Conservation (phyloP, 495 filamentous ascomycete genomes). For the Sporormia fimetaria region DNA sequence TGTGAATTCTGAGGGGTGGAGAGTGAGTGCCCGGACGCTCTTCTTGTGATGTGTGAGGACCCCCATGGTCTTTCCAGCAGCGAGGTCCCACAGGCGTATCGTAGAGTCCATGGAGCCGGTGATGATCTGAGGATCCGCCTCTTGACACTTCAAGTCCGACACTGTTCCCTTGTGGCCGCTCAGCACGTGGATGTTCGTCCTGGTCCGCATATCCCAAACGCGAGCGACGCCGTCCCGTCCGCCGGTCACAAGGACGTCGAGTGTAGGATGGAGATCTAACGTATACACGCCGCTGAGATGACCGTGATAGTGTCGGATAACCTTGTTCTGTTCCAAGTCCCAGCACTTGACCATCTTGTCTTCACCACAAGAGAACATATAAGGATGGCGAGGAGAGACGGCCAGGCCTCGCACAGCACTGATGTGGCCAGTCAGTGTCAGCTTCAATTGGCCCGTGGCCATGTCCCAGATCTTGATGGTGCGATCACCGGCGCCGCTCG, state of each 20-base stretch:
- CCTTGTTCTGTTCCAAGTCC: slow-evolving; percentile 98
- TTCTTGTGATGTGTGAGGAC: slow-evolving; percentile 98
- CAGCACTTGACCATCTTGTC: slow-evolving; percentile 99
- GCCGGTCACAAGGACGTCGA: slow-evolving; percentile 90
- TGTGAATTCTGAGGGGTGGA: slow-evolving; percentile 90
- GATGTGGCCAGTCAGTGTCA: slow-evolving; percentile 95
- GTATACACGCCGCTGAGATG: slow-evolving; percentile 96
- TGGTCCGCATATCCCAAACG: slow-evolving; percentile 98
- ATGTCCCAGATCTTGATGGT: slow-evolving; percentile 99
- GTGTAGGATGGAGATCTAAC: slow-evolving; percentile 76
- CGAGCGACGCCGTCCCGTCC: slow-evolving; percentile 88
- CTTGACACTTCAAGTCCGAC: slow-evolving; percentile 81
- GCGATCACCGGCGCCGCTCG: slow-evolving; percentile 85
- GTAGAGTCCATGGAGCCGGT: slow-evolving; percentile 82
- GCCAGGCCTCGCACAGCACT: slow-evolving; percentile 90
- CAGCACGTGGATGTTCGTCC: slow-evolving; percentile 89
- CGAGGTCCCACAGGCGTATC: slow-evolving; percentile 90
- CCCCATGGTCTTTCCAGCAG: slow-evolving; percentile 90
- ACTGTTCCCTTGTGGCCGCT: slow-evolving; percentile 78
- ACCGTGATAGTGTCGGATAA: slow-evolving; percentile 96
- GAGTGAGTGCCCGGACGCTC: slow-evolving; percentile 72
- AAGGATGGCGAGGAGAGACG: slow-evolving; percentile 87
- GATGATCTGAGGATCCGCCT: slow-evolving; percentile 93
- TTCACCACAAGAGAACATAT: slow-evolving; percentile 94
- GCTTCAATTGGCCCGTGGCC: slow-evolving; percentile 63